Base-by-base conservation (phyloP, 2,329 filamentous ascomycete genomes). In the Coniochaeta hoffmannii region DNA sequence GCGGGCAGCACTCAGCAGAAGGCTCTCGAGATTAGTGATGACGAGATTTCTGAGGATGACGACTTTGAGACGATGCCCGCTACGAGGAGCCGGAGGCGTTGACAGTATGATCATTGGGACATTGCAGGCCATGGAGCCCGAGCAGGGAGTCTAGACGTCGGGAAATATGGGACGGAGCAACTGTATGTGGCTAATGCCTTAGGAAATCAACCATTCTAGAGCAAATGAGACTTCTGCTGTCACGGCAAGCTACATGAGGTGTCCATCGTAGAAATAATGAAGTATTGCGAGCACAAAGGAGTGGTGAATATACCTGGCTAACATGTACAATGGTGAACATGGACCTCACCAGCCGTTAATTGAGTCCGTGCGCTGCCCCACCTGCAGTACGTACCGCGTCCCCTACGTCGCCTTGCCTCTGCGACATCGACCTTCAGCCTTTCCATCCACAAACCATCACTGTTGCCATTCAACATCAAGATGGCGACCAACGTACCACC, bases 41-140 rank as follows among this genome's bases (percentile, higher is more conserved):
- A 87, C 64, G 83, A 85, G 66, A 84, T 87, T 46, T 82, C 78
- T 0, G 81, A 83, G 1, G 80, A 83, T 44, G 80, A 73, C 54
- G 71, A 76, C 0, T 86, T 87, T 66, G 81, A 85, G 66, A 73
- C 79, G 6, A 73, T 76, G 52, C 76, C 76, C 0, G 60, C 67
- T 11, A 68, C 68, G 26, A 68, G 68, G 53, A 65, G 55, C 17
- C 62, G 61, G 19, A 55, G 60, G 4, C 51, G 58, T 2, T 61
- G 41, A 46, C 15, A n/a, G n/a, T n/a, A n/a, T n/a, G n/a, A n/a
- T n/a, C n/a, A n/a, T n/a, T n/a, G n/a, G n/a, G n/a, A n/a, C n/a
- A n/a, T n/a, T n/a, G n/a, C n/a, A n/a, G n/a, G n/a, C n/a, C n/a
- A n/a, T n/a, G n/a, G n/a, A n/a, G n/a, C n/a, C n/a, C n/a, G n/a